Conservation (phyloP, 495 filamentous ascomycete species). For the Talaromyces ruber region DNA sequence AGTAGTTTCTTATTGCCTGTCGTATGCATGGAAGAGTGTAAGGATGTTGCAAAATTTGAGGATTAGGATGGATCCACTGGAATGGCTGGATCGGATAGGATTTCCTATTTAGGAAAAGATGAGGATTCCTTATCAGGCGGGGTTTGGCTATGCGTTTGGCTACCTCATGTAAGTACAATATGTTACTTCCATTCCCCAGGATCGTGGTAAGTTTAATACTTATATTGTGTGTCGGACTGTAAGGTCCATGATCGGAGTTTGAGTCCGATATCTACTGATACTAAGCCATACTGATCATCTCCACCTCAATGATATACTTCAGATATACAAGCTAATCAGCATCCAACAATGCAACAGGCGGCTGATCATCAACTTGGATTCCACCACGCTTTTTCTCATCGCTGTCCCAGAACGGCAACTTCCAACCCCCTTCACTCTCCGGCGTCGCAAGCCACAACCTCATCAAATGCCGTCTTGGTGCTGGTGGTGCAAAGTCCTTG, state of each 20-base stretch:
- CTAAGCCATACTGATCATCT: too few relatives aligned
- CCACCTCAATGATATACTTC: neutral
- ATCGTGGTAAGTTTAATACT: neutral
- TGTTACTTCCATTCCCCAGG: too few relatives aligned
- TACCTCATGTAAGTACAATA: too few relatives aligned
- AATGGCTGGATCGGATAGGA: constrained; percentile 2
- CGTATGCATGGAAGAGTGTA: neutral
- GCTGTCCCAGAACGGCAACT: constrained; percentile 70
- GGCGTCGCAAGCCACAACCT: constrained; percentile 76
- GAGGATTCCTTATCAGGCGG: neutral
- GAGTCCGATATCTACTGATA: neutral
- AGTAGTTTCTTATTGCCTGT: too few relatives aligned
- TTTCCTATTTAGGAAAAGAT: constrained; percentile 2
- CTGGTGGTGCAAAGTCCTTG: constrained; percentile 52
- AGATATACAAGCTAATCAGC: constrained; percentile 45
- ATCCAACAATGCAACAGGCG: constrained; percentile 60
- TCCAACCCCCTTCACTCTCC: constrained; percentile 79
- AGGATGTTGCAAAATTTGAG: neutral
- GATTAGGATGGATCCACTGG: neutral
- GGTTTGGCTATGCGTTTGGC: neutral
- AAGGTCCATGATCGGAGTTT: neutral
- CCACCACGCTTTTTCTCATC: constrained; percentile 78
- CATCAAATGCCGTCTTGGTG: constrained; percentile 69
- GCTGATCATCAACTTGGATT: constrained; percentile 73
- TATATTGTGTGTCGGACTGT: neutral